Evolutionary conservation across 192 early-diverging fungal species (phyloP).

Genomic region (Coemansia sp.): DNA sequence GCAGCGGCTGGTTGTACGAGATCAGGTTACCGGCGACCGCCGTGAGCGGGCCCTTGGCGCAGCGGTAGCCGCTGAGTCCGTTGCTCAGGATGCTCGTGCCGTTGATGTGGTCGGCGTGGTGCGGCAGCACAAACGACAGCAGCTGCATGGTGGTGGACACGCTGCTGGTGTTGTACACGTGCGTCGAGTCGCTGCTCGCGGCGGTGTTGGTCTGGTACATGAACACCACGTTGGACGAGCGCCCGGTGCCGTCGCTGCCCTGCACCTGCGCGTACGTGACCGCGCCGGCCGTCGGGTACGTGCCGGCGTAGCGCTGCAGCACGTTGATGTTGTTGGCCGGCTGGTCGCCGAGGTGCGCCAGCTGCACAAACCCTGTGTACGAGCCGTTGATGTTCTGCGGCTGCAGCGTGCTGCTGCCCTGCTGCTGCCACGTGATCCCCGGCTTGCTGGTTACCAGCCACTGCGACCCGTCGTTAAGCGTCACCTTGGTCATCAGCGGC

Average conservation of each 20-base stretch:
- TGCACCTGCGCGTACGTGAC: slow-evolving; percentile 46
- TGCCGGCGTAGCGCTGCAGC: slow-evolving; percentile 46
- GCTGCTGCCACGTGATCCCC: slow-evolving; percentile 29
- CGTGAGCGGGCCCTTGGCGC: slow-evolving; percentile 51
- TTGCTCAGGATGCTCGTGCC: slow-evolving; percentile 2
- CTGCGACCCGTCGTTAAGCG: slow-evolving; percentile 47
- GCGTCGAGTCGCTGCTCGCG: slow-evolving; percentile 10
- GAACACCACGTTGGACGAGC: slow-evolving; percentile 29
- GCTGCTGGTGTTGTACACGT: slow-evolving; percentile 3
- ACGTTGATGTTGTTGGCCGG: slow-evolving; percentile 30
- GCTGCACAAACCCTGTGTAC: slow-evolving; percentile 45
- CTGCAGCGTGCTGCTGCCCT: slow-evolving; percentile 2
- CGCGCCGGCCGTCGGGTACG: slow-evolving; percentile 44
- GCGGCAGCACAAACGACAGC: slow-evolving; percentile 47
- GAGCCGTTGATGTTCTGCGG: not conserved
- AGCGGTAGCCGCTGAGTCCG: slow-evolving; percentile 40
- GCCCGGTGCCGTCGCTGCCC: slow-evolving; percentile 14
- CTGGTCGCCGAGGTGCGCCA: slow-evolving; percentile 48
- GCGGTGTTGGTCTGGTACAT: slow-evolving; percentile 46
- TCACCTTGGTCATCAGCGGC: slow-evolving; percentile 38
- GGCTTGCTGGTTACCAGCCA: slow-evolving; percentile 50
- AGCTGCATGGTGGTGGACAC: slow-evolving; percentile 29
- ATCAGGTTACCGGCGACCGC: slow-evolving; percentile 50
- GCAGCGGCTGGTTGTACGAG: slow-evolving; percentile 42
- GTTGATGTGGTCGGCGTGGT: slow-evolving; percentile 44